These are phyloP conservation scores for Marchantia paleacea DNA, from an alignment of 225 moss, liverwort and hornwort species.

Conservation along the genomic window DNA sequence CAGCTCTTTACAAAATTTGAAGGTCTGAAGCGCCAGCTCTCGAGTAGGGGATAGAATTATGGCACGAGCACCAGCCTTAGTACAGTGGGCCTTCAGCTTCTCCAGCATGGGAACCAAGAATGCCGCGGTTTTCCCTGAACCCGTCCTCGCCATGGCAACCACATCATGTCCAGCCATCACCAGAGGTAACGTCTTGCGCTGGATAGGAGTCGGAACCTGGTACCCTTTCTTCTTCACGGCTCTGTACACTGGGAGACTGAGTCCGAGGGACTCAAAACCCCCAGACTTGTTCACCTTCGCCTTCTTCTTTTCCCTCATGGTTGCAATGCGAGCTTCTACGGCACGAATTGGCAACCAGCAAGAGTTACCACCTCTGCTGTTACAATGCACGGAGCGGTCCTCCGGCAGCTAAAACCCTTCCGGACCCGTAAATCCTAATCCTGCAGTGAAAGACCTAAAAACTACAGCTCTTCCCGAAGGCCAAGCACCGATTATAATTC, in stretches of 20 bases:
- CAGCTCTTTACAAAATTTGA: conserved; percentile 94
- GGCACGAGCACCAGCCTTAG: conserved; percentile 71
- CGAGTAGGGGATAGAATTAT: conserved; percentile 77
- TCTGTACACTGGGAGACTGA: conserved; percentile 75
- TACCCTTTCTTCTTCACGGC: conserved; percentile 97
- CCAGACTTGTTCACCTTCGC: conserved; percentile 87
- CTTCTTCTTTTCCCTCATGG: conserved; percentile 23
- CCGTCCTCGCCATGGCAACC: conserved; percentile 88
- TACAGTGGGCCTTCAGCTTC: conserved; percentile 71
- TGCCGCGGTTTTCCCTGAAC: conserved; percentile 88
- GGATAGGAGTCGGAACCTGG: conserved; percentile 94
- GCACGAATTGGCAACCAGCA: not conserved
- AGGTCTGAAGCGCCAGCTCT: conserved; percentile 86
- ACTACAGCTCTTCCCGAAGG: not conserved
- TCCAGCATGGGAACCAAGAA: conserved; percentile 87
- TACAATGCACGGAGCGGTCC: not conserved
- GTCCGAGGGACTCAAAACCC: conserved; percentile 86
- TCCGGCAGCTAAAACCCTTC: not conserved
- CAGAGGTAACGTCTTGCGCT: conserved; percentile 80
- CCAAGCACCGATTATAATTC: not conserved
- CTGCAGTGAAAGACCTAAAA: not conserved
- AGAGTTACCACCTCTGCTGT: not conserved
- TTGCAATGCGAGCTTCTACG: not conserved
- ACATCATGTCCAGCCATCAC: conserved; percentile 86
- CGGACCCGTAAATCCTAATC: not conserved